phyloP scores from a whole-genome alignment of 352 stramenopile species.

The Pythium coloratum region DNA sequence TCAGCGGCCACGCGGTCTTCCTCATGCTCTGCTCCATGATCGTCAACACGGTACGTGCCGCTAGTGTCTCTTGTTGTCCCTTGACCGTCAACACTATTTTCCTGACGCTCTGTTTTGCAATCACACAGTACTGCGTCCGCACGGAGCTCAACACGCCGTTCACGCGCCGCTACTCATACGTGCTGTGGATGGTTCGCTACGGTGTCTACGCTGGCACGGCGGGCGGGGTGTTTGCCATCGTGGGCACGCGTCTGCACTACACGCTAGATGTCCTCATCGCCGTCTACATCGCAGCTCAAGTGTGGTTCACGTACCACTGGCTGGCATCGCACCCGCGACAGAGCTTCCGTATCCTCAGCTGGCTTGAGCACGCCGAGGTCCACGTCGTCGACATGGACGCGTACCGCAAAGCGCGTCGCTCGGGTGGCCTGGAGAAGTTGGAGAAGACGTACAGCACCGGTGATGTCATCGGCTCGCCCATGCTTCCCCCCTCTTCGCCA shows the following conservation, averaged over 20 bases:
- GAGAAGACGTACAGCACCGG: slow-evolving; percentile 27
- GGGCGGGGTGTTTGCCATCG: slow-evolving; percentile 78
- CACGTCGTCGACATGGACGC: slow-evolving; percentile 79
- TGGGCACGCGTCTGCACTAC: slow-evolving; percentile 86
- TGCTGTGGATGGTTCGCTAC: slow-evolving; percentile 83
- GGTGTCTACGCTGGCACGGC: slow-evolving; percentile 66
- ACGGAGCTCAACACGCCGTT: slow-evolving; percentile 87
- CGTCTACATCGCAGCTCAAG: slow-evolving; percentile 83
- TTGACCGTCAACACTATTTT: not conserved
- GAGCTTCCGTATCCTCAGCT: slow-evolving; percentile 70
- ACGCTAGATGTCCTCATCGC: slow-evolving; percentile 87
- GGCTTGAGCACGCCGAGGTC: slow-evolving; percentile 82
- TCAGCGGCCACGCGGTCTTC: slow-evolving; percentile 86
- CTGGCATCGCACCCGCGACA: slow-evolving; percentile 58
- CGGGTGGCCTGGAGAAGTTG: slow-evolving; percentile 37
- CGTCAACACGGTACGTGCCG: slow-evolving; percentile 61
- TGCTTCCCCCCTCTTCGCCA: not conserved
- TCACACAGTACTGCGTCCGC: slow-evolving; percentile 68
- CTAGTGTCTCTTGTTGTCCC: not conserved
- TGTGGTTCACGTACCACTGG: slow-evolving; percentile 88
- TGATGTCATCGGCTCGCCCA: slow-evolving; percentile 1
- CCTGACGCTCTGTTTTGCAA: not conserved
- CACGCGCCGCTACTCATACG: slow-evolving; percentile 66
- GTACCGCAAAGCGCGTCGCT: slow-evolving; percentile 73
- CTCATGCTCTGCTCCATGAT: slow-evolving; percentile 84